Base-by-base conservation (phyloP, 192 early-diverging fungal genomes). In the Oehlia diaphana region DNA sequence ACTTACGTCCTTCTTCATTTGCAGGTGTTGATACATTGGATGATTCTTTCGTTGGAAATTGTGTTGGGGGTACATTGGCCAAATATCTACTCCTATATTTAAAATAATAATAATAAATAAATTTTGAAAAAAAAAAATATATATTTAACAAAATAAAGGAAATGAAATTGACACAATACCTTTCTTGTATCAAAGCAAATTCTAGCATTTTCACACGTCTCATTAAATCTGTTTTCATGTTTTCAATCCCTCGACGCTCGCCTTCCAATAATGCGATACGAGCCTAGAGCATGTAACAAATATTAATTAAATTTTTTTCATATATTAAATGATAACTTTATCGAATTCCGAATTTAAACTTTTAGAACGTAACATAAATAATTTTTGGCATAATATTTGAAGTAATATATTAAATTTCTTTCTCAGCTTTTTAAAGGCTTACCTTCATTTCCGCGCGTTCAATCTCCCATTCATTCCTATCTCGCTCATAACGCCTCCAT, bases 171-270 rank as follows among this genome's bases (percentile, higher is more conserved):
- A 58, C 4, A 23, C 47, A 39, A 35, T 87, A 94, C 94, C 94
- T 89, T 81, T 95, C 93, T 73, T 92, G 89, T 72, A 88, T 75
- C 76, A 96, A 77, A 14, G 93, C 92, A 84, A 89, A 94, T 82
- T 96, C 94, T 12, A 96, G 86, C 95, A 96, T 96, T 83, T 94
- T 95, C 35, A 94, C 88, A 21, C 94, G 86, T 81, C 90, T 87
- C 83, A 92, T 83, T 77, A 96, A 81, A 85, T 95, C 94, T 39
- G 84, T 82, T 80, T 92, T 93, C 66, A 91, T 75, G 67, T 90
- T 94, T 65, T 95, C 94, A 61, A 91, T 82, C n/a, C 89, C 94
- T 49, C 92, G 82, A 37, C 91, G 85, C 81, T 95, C 93, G 28
- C 94, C 94, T 78, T 93, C 92, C 50, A 96, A 85, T 75, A 92